A percentile compares a stretch with the other conserved stretches of the same genome.
phyloP scores from a whole-genome alignment of 768 basidiomycete species.

The Dentipellis sp. region DNA sequence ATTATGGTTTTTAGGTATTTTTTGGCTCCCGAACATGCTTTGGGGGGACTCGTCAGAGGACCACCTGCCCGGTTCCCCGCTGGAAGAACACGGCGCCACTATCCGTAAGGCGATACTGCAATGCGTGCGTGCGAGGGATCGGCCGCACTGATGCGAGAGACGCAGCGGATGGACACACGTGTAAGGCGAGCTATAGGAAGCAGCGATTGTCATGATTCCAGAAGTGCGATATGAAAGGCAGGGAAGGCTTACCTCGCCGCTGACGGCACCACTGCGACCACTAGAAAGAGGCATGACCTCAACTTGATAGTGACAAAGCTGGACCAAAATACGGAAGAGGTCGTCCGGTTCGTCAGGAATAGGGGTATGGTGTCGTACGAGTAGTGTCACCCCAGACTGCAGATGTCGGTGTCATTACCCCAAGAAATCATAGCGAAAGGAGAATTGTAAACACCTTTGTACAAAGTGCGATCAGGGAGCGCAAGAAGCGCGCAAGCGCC shows the following conservation, averaged over 20 bases:
- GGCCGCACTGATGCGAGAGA: conserved; percentile 9
- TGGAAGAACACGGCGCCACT: conserved; percentile 59
- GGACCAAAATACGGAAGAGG: conserved; percentile 47
- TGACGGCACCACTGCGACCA: conserved; percentile 69
- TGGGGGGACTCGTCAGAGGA: conserved; percentile 32
- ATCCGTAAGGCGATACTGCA: conserved; percentile 70
- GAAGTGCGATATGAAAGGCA: not conserved
- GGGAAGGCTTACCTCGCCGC: conserved; percentile 50
- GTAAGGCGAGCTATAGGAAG: no score
- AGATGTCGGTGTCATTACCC: no score
- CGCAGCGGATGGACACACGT: no score
- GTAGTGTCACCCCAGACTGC: conserved; percentile 43
- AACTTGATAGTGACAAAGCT: conserved; percentile 58
- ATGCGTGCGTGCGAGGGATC: conserved; percentile 43
- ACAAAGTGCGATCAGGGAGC: conserved; percentile 51
- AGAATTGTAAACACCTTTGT: conserved; percentile 31
- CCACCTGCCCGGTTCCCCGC: conserved; percentile 57
- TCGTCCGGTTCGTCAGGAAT: conserved; percentile 49
- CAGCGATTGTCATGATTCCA: no score
- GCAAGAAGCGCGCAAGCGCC: conserved; percentile 47
- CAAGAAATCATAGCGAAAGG: not conserved
- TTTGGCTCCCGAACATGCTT: no score
- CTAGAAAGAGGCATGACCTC: conserved; percentile 66
- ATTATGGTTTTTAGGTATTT: no score
- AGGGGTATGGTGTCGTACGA: conserved; percentile 56